Evolutionary conservation across 73 alveolate species (phyloP), one percentile per base, ranked within the genome.

Genomic region (Blepharisma stoltei): DNA sequence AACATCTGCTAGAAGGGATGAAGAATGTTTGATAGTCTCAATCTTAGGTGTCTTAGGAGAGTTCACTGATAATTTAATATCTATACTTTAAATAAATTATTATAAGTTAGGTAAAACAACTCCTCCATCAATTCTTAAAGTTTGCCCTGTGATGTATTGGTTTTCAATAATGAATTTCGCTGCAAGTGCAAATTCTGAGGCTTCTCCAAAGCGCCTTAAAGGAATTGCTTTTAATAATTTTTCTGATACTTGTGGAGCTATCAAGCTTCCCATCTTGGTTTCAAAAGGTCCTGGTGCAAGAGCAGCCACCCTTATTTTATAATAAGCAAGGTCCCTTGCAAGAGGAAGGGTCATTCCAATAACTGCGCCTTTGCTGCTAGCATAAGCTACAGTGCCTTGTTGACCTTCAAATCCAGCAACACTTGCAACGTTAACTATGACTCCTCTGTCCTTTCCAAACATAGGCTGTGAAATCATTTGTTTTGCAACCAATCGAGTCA

Each of bases 241-340:
- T 49, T 77, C 81, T 41, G 55, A 67, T 38, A 81, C 66, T 25
- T 86, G 80, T 70, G 88, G 93, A 8, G 91, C 65, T 76, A 82
- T 76, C 8, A 80, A 78, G 48, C 76, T 60, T 38, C 87, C 86
- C 93, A 93, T 80, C 2, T 97, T 97, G 32, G 97, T 88, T 70
- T 71, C 65, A 69, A 91, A 77, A 41, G 89, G 78, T 38, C 97
- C 97, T n/a, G 98, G 98, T 23, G 97, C 96, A 48, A 94, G 70
- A n/a, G 97, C 71, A 38, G 66, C 83, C 9, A 94, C 97, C 78
- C 98, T 89, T 44, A 92, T 90, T 46, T 95, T 95, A 70, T 50
- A 89, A 54, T 81, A 82, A 21, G 97, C 97, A 55, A 94, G 81
- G 69, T 94, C 98, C 75, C 98, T 89, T 43, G 98, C 98, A 95